Percentiles rank a stretch among this genome's conserved stretches.
Evolutionary conservation across 805 yeast species (phyloP).

Genomic region (Yarrowia divulgata): DNA sequence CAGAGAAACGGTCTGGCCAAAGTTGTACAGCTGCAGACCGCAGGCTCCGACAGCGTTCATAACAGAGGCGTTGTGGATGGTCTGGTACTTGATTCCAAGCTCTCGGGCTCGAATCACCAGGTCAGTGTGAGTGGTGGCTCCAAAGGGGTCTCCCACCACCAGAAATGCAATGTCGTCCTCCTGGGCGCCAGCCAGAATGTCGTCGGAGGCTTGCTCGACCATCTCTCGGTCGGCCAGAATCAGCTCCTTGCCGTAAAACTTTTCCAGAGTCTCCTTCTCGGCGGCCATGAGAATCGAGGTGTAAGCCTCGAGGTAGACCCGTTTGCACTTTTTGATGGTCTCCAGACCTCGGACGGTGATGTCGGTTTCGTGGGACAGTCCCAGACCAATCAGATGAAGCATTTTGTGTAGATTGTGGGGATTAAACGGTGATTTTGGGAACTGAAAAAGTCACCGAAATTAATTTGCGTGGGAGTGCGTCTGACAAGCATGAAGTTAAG

Average conservation of each 20-base stretch:
- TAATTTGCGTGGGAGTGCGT: conserved; percentile 30
- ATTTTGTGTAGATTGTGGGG: conserved; percentile 52
- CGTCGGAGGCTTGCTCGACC: conserved; percentile 88
- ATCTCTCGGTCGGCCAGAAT: conserved; percentile 92
- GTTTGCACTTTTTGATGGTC: conserved; percentile 77
- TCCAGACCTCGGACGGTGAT: conserved; percentile 95
- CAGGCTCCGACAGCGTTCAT: conserved; percentile 99
- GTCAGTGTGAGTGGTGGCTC: conserved; percentile 98
- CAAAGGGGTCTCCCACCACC: conserved; percentile 97
- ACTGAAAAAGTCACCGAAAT: conserved; percentile 12
- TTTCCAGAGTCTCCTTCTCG: conserved; percentile 72
- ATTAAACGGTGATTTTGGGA: not conserved
- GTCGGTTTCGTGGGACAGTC: conserved; percentile 86
- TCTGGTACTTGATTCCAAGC: conserved; percentile 75
- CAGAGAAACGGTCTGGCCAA: conserved; percentile 96
- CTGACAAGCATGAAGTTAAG: not conserved
- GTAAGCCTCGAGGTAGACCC: conserved; percentile 95
- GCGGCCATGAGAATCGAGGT: conserved; percentile 97
- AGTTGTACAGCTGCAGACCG: conserved; percentile 91
- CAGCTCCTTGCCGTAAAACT: conserved; percentile 83
- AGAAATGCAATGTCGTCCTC: conserved; percentile 87
- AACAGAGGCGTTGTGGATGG: conserved; percentile 93
- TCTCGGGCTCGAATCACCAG: conserved; percentile 90
- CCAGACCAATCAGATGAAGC: conserved; percentile 91
- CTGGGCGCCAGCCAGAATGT: conserved; percentile 77